Evolutionary conservation across 1,284 basidiomycete genomes (phyloP), one percentile per base, ranked within the genome.

Genomic region (Mycena sp.): DNA sequence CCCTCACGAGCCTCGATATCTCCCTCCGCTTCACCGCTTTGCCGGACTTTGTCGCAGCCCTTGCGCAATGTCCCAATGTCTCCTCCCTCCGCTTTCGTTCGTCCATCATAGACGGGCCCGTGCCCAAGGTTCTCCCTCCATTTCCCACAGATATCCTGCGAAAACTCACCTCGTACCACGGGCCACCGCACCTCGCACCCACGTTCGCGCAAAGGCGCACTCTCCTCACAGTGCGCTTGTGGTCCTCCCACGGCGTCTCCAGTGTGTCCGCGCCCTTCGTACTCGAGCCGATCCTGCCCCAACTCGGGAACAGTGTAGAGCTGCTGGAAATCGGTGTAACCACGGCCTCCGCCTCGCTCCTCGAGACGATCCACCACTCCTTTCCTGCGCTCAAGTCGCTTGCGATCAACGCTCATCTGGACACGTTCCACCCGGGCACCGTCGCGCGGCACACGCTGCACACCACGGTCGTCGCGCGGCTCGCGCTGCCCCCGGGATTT

Each of bases 171-270:
- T 38, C 25, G 12, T 66, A 56, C 49, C 64, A 66, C 56, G 64
- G 64, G 19, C 64, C 64, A 11, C 25, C 56, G 9, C 3, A 2
- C 23, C 46, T 51, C 26, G 51, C 41, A 2, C 35, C 60, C 12
- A 6, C 23, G 25, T 50, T 66, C 40, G 51, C 60, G 19, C 58
- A 21, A 28, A 25, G 41, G 6, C 64, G 64, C 26, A 12, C 52
- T 6, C 52, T 66, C 9, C 52, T 19, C 26, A 51, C 32, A 6
- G 43, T 38, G 19, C 52, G 57, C 26, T 52, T 66, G 44, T 66
- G 64, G 60, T 37, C 55, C n/a, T 51, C 64, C 10, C 64, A 63
- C 41, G 29, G 56, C 52, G 60, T 66, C 26, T 44, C 56, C 40
- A 14, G 40, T n/a, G 52, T 58, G 29, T 35, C 19, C 38, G 7